Evolutionary conservation across 1,284 basidiomycete genomes (phyloP), one percentile per base, ranked within the genome.

Genomic region (Cryptococcus sp.): DNA sequence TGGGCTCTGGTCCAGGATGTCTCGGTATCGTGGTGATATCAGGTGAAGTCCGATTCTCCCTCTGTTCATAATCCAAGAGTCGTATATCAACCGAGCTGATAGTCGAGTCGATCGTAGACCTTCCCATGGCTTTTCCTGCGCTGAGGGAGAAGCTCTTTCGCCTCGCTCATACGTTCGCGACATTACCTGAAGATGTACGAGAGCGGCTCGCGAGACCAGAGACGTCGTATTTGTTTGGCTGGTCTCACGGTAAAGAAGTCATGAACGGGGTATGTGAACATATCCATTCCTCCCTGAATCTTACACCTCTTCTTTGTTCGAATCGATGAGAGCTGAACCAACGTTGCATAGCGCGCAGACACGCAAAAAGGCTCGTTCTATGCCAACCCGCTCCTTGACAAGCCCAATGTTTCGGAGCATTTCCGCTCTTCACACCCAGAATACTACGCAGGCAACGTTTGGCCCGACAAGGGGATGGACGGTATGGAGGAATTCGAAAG

Each of bases 171-270:
- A 79, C 81, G 44, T 92, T 95, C 70, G 88, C 89, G 0, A 80
- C 82, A 20, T 80, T 94, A 6, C 84, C 87, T 17, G 85, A 87
- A 50, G 69, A 75, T 15, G 76, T 77, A 13, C 83, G 88, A 48
- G 89, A 92, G 70, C 83, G 82, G 54, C 89, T 91, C 69, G 83
- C 85, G 1, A 54, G 68, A 26, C 70, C 74, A 11, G 70, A 76
- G 23, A 68, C 66, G 20, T 66, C 63, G 15, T 81, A 78, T 63
- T 58, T 67, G 40, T 94, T 93, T 75, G 93, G 93, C 20, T 96
- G 93, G 93, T 90, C 88, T 44, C 89, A 93, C 77, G 93, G 93
- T 52, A 94, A 94, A 82, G 93, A 96, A 82, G 86, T 93, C 41
- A 95, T 95, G 92, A 95, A 95, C 68, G 92, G 92, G 83, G 89